Evolutionary conservation across 129 eudicot genomes (phyloP), one percentile per base, ranked within the genome.

Genomic region (Ambrosia artemisiifolia): DNA sequence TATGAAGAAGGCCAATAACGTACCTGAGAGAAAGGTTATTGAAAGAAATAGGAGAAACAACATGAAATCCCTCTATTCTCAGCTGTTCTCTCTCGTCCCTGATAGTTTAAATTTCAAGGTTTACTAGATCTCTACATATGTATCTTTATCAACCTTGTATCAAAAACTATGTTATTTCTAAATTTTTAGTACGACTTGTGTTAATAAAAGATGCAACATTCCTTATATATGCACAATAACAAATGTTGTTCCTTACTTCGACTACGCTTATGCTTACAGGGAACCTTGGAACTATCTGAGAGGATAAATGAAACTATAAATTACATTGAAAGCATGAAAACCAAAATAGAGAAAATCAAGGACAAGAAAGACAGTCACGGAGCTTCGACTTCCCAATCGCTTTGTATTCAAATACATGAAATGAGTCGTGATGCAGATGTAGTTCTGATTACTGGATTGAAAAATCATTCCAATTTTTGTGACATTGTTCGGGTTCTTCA

Each of bases 21-120:
- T 1, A 46, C 54, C 38, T 14, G 91, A 86, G 47, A 56, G 96
- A 43, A 86, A 74, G 68, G 66, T 69, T 59, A n/a, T 86, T 1
- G 96, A 89, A 81, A 89, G 86, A 75, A 86, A 83, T 24, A 63
- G 96, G 36, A 83, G 96, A 59, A 77, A 84, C 69, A 80, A 80
- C 0, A 73, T 86, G 89, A 89, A 86, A 76, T 51, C 36, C 38
- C 91, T 89, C n/a, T 86, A 81, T 60, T 62, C 81, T 60, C 36
- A 74, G 17, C 96, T 89, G 55, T 32, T 49, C 47, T 89, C 96
- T 42, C 84, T 89, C 32, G 69, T 89, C 48, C 95, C 95, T 8
- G 11, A 33, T 24, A 7, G 42, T 48, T 65, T 60, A 24, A 17
- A 63, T 40, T 74, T 74, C 60, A 67, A 79, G 89, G 89, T 84